Conservation (phyloP, 2,329 filamentous ascomycete genomes). For the Alternaria incomplexa region DNA sequence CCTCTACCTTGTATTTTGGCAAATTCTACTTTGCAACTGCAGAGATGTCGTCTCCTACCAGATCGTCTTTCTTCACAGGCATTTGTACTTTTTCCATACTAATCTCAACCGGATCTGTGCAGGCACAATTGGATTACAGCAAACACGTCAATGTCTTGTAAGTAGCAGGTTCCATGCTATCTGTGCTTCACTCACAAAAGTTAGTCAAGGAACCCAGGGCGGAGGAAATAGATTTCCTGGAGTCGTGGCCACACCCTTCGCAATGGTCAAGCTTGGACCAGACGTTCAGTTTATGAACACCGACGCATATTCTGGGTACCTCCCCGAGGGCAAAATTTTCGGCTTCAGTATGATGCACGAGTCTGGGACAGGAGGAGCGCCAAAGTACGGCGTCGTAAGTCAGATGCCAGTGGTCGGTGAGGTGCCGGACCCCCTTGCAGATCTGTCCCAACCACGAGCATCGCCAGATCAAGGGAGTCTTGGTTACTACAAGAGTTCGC, state of each 20-base stretch:
- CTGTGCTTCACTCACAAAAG: not conserved
- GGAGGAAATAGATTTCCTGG: conserved; percentile 49
- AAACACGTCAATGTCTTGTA: conserved; percentile 47
- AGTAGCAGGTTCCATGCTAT: conserved; percentile 6
- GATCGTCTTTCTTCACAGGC: not conserved
- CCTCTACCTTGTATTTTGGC: not conserved
- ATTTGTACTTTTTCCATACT: not conserved
- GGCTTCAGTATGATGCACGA: conserved; percentile 48
- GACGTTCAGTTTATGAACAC: conserved; percentile 38
- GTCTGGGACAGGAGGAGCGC: conserved; percentile 43
- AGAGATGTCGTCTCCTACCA: not conserved
- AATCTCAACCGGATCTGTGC: not conserved
- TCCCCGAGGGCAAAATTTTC: conserved; percentile 38
- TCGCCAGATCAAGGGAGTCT: conserved; percentile 60
- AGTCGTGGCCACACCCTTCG: conserved; percentile 46
- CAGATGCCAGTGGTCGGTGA: conserved; percentile 43
- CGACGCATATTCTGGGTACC: conserved; percentile 47
- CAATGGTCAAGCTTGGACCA: conserved; percentile 46
- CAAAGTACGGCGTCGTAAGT: conserved; percentile 45
- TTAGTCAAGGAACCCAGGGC: conserved; percentile 27
- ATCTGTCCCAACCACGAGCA: conserved; percentile 60
- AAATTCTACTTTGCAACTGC: not conserved
- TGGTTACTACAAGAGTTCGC: conserved; percentile 66
- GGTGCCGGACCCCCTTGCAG: conserved; percentile 59
- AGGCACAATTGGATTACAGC: conserved; percentile 26